Evolutionary conservation across 2,329 filamentous ascomycete genomes (phyloP).

Genomic region (Fusarium oxysporum): DNA sequence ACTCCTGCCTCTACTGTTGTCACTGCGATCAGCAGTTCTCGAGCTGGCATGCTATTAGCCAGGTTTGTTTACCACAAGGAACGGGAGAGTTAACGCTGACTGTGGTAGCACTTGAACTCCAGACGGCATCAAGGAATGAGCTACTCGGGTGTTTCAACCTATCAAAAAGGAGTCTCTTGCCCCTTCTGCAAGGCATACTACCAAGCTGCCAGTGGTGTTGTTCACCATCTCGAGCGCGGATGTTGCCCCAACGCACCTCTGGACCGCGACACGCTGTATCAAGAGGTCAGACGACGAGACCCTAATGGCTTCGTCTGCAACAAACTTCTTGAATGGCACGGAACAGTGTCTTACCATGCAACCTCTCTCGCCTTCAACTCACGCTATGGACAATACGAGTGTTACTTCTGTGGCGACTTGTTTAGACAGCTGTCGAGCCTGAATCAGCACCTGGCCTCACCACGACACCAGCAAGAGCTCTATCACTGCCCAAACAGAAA

Average conservation of each 20-base stretch:
- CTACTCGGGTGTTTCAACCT: background rate
- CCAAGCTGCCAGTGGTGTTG: conserved; percentile 64
- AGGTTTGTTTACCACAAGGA: background rate
- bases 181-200: conserved; percentile 64
- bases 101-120: background rate
- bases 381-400: conserved; percentile 42
- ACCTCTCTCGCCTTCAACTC: conserved; percentile 58
- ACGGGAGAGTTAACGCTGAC: background rate
- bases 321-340: conserved; percentile 60
- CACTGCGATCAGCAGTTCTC: conserved; percentile 16
- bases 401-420: conserved; percentile 58
- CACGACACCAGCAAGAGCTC: conserved; percentile 52
- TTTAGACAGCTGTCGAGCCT: conserved; percentile 55
- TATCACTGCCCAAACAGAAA: conserved; percentile 55
- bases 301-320: conserved; percentile 62
- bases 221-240: conserved; percentile 68
- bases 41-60: background rate
- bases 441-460: conserved; percentile 66
- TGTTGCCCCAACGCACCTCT: conserved; percentile 61
- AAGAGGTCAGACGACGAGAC: conserved; percentile 59
- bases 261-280: conserved; percentile 62
- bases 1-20: conserved; percentile 48
- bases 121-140: background rate
- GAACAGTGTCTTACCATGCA: conserved; percentile 51
- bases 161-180: conserved; percentile 52